These are phyloP conservation scores for Moniliella sp. DNA, from an alignment of 1,284 basidiomycete species.

Conservation along the genomic window DNA sequence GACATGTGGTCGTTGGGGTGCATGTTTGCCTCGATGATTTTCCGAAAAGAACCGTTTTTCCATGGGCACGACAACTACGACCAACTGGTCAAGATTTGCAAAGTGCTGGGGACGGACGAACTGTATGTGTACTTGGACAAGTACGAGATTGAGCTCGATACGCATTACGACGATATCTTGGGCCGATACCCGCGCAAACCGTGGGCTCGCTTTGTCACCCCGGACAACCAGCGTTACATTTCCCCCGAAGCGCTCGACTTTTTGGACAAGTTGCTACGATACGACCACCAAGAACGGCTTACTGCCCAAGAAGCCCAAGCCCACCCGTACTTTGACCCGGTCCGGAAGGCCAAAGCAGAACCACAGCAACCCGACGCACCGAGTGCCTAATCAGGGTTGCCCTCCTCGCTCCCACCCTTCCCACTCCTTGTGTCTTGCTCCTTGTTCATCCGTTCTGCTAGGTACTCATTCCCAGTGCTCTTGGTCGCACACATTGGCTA, in stretches of 20 bases:
- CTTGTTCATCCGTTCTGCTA: too few relatives aligned
- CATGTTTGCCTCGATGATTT: slow-evolving; percentile 71
- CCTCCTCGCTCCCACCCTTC: too few relatives aligned
- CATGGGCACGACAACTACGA: slow-evolving; percentile 98
- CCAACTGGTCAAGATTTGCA: slow-evolving; percentile 92
- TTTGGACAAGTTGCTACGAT: slow-evolving; percentile 78
- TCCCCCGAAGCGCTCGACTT: slow-evolving; percentile 59
- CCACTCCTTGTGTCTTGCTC: too few relatives aligned
- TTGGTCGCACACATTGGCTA: too few relatives aligned
- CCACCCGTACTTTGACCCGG: slow-evolving; percentile 31
- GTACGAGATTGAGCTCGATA: slow-evolving; percentile 46
- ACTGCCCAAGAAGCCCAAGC: slow-evolving; percentile 46
- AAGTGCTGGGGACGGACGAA: slow-evolving; percentile 88
- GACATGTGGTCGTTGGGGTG: slow-evolving; percentile 98
- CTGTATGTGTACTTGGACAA: slow-evolving; percentile 46
- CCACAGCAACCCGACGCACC: too few relatives aligned
- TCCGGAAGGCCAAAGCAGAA: too few relatives aligned
- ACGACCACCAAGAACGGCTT: slow-evolving; percentile 86
- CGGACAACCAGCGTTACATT: slow-evolving; percentile 82
- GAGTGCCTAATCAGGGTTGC: too few relatives aligned
- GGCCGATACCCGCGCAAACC: slow-evolving; percentile 60
- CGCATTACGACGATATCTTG: slow-evolving; percentile 32
- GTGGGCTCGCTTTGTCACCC: slow-evolving; percentile 40
- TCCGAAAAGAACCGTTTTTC: slow-evolving; percentile 97
- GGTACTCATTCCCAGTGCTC: too few relatives aligned